Conservation (phyloP, 768 basidiomycete species). For the Leccinum uliginosum region DNA sequence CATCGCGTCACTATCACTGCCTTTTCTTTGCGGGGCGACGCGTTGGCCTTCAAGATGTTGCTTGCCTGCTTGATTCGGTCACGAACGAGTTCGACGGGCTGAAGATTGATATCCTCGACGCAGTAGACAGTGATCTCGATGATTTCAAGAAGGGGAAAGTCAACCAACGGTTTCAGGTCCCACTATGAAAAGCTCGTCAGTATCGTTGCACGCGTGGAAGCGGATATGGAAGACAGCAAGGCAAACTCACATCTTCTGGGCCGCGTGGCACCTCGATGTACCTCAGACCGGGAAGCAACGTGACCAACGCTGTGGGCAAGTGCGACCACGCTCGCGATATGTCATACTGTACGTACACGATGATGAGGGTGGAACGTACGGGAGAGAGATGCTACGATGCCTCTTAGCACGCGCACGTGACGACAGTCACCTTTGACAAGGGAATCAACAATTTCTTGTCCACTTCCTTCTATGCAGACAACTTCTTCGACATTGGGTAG, state of each 20-base stretch:
- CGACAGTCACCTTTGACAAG: constrained; percentile 5
- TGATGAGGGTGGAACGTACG: constrained; percentile 5
- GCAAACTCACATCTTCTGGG: not conserved
- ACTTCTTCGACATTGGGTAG: constrained; percentile 11
- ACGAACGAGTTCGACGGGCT: not conserved
- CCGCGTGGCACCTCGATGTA: not conserved
- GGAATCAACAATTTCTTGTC: constrained; percentile 3
- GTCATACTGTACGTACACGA: not conserved
- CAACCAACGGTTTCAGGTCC: not conserved
- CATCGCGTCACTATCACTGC: not conserved
- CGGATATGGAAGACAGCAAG: not conserved
- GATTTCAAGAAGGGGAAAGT: constrained; percentile 1
- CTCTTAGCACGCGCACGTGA: constrained; percentile 7
- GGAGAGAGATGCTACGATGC: not conserved
- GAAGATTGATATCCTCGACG: not conserved
- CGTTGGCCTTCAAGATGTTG: constrained; percentile 5
- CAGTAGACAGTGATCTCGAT: constrained; percentile 2
- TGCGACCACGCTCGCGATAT: not conserved
- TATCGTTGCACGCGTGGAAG: not conserved
- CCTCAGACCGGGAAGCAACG: constrained; percentile 6
- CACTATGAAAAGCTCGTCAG: not conserved
- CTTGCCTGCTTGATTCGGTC: not conserved
- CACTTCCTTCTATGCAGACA: constrained; percentile 3
- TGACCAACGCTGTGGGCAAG: constrained; percentile 4
- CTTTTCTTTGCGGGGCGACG: constrained; percentile 5